Evolutionary conservation across 306 rosid species (phyloP), one percentile per base, ranked within the genome.

Genomic region (Lupinus albus): DNA sequence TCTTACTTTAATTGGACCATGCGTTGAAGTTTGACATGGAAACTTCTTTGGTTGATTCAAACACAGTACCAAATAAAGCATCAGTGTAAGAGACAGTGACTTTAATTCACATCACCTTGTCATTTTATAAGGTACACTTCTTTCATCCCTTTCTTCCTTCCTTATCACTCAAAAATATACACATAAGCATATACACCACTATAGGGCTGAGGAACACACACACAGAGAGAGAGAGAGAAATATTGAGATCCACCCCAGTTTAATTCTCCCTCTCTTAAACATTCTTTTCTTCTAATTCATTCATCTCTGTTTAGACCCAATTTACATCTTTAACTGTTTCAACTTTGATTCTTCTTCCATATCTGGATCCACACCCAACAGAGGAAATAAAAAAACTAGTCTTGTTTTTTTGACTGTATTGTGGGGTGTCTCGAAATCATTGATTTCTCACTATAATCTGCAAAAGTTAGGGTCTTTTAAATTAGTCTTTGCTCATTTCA

Each of bases 361-460:
- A 25, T 25, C 30, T 4, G 4, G 47, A 68, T 42, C 54, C 64
- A 45, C 46, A 59, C 10, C 68, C 70, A 61, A 56, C 50, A 36
- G 39, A 52, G 52, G 73, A 73, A 11, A 4, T n/a, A 61, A 12
- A 47, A 14, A 51, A 44, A 63, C 41, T 77, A 38, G 78, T 58
- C 18, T 50, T 59, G 47, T 48, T 61, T 71, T 71, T 83, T 77
- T 81, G 83, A 85, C 89, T 74, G 80, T 73, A 79, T 25, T 87
- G 95, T 84, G 95, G 85, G 78, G 87, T 78, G 81, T 55, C 84
- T 75, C 18, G 71, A 82, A 87, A 90, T 93, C 96, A 90, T 93
- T 84, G 83, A 85, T 77, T 42, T 75, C 52, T 83, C 72, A 61
- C 97, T 86, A 88, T 93, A 88, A 91, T 90, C 94, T 85, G 82